These are phyloP conservation scores for Fusarium longipes DNA, from an alignment of 2,329 filamentous ascomycete species.

Conservation along the genomic window DNA sequence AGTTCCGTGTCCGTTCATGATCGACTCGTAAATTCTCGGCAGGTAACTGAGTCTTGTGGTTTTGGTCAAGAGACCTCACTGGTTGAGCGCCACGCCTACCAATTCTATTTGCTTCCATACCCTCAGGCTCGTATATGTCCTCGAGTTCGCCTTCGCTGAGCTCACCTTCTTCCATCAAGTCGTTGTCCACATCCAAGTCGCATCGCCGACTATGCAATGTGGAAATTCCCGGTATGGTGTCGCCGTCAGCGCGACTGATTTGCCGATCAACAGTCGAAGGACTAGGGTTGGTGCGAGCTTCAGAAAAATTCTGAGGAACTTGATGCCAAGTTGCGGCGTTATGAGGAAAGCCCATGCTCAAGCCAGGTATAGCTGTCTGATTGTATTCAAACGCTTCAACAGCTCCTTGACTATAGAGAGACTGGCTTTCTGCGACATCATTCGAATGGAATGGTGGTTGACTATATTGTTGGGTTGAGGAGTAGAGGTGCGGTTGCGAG, in stretches of 20 bases:
- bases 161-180: constrained; percentile 75
- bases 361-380: constrained; percentile 50
- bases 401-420: constrained; percentile 15
- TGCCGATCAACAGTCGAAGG: neutral
- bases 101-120: constrained; percentile 13
- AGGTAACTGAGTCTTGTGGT: neutral
- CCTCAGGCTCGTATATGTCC: constrained; percentile 63
- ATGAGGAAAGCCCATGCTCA: constrained; percentile 47
- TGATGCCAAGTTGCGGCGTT: constrained; percentile 27
- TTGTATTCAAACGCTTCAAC: constrained; percentile 43
- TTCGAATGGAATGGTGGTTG: constrained; percentile 17
- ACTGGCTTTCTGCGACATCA: constrained; percentile 11
- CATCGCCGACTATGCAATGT: constrained; percentile 12
- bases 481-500: constrained; percentile 37
- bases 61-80: neutral
- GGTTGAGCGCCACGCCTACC: neutral
- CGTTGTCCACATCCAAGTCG: constrained; percentile 17
- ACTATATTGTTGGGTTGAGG: constrained; percentile 27
- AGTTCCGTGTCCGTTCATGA: constrained; percentile 6
- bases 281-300: neutral
- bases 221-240: neutral
- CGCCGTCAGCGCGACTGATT: neutral
- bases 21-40: neutral
- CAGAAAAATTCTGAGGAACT: constrained; percentile 16
- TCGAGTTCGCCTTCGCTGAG: constrained; percentile 76